These are phyloP conservation scores for Chalciporus piperatus DNA, from an alignment of 768 basidiomycete species.

Conservation along the genomic window DNA sequence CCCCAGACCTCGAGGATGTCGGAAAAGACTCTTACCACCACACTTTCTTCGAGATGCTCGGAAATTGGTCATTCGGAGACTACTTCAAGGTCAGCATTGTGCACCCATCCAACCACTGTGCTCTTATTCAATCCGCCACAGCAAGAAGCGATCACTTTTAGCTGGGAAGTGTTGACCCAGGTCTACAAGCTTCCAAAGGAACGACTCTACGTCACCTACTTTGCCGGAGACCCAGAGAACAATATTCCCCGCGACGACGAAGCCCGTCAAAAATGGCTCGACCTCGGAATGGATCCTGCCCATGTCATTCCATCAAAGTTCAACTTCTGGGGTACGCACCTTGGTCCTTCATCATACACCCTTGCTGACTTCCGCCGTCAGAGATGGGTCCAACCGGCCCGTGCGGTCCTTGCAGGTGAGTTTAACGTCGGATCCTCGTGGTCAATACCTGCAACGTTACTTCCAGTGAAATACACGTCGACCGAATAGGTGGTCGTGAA, in stretches of 20 bases:
- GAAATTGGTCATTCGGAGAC: conserved; percentile 99
- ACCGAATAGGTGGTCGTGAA: conserved; percentile 96
- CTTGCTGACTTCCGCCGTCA: conserved; percentile 30
- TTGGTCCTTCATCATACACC: neutral
- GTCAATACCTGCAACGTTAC: conserved; percentile 3
- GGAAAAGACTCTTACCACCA: conserved; percentile 98
- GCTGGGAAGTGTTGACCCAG: conserved; percentile 91
- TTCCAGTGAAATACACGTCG: conserved; percentile 91
- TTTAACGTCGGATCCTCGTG: neutral
- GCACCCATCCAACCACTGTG: neutral
- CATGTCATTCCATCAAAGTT: conserved; percentile 95
- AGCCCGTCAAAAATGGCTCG: conserved; percentile 82
- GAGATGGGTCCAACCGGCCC: conserved; percentile 99
- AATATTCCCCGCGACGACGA: conserved; percentile 87
- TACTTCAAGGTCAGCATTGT: conserved; percentile 86
- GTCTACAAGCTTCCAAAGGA: conserved; percentile 88
- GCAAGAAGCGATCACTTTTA: conserved; percentile 91
- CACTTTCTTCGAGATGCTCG: conserved; percentile 99
- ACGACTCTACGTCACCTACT: conserved; percentile 95
- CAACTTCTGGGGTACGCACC: conserved; percentile 92
- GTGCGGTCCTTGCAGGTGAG: conserved; percentile 91
- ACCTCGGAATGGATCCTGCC: conserved; percentile 84
- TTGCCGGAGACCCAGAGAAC: conserved; percentile 87
- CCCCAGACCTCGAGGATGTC: conserved; percentile 92
- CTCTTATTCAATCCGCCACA: conserved; percentile 30